Evolutionary conservation across 805 yeast species (phyloP).

Genomic region (Spathaspora girioi): DNA sequence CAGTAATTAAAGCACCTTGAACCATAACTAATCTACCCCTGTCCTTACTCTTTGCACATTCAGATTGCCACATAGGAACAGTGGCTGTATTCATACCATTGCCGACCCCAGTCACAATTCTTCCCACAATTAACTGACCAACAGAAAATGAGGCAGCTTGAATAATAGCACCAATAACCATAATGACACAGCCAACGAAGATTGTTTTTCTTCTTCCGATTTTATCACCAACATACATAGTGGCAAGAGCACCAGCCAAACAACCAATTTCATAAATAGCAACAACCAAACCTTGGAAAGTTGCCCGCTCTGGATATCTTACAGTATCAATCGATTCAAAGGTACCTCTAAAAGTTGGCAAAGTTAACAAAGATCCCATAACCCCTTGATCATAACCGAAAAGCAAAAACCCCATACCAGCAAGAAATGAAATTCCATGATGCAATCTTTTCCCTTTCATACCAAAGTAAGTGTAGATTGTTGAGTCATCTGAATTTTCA

Average conservation of each 20-base stretch:
- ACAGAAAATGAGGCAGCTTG: slow-evolving; percentile 43
- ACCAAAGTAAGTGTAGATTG: slow-evolving; percentile 2
- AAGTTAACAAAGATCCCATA: slow-evolving; percentile 33
- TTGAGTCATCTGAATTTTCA: neutral
- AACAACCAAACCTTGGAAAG: slow-evolving; percentile 65
- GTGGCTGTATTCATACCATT: slow-evolving; percentile 42
- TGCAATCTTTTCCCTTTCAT: slow-evolving; percentile 3
- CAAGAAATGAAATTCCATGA: slow-evolving; percentile 11
- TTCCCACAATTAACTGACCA: slow-evolving; percentile 67
- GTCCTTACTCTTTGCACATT: slow-evolving; percentile 41
- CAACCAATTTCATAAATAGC: slow-evolving; percentile 68
- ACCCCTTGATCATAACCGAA: slow-evolving; percentile 83
- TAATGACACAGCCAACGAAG: slow-evolving; percentile 33
- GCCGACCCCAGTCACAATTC: slow-evolving; percentile 47
- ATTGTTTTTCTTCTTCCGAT: slow-evolving; percentile 42
- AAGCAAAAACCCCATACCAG: slow-evolving; percentile 54
- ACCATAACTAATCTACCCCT: slow-evolving; percentile 38
- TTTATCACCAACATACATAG: slow-evolving; percentile 36
- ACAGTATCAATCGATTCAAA: neutral
- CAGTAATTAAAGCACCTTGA: slow-evolving; percentile 57
- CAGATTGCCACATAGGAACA: slow-evolving; percentile 46
- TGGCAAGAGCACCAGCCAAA: slow-evolving; percentile 43
- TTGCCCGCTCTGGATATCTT: neutral
- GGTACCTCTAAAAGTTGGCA: slow-evolving; percentile 1
- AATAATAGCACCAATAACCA: slow-evolving; percentile 39